Conservation (phyloP, 1,284 basidiomycete species). For the Tausonia pullulans region DNA sequence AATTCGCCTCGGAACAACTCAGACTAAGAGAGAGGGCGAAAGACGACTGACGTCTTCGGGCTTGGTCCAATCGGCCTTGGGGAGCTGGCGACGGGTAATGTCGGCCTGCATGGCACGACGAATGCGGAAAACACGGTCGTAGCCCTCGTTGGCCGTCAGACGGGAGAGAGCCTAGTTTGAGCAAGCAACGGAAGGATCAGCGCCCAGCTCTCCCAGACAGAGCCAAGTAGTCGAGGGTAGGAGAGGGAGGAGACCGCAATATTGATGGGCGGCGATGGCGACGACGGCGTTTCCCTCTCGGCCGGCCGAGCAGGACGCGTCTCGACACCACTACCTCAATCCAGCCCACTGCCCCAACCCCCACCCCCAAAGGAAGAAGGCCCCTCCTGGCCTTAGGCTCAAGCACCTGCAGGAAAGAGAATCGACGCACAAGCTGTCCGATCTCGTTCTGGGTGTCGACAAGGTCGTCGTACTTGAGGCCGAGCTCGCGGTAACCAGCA, state of each 20-base stretch:
- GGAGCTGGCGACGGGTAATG: conserved; percentile 67
- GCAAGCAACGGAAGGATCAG: no score
- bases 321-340: background rate
- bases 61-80: conserved; percentile 75
- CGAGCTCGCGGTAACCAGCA: conserved; percentile 76
- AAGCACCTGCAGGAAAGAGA: background rate
- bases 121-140: conserved; percentile 86
- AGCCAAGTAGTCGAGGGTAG: background rate
- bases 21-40: conserved; percentile 1
- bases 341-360: conserved; percentile 21
- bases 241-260: background rate
- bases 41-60: conserved; percentile 56
- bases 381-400: background rate
- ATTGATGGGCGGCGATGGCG: background rate
- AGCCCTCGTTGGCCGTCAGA: conserved; percentile 64
- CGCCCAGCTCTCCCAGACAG: no score
- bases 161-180: conserved; percentile 63
- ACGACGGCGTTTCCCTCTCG: background rate
- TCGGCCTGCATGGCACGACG: conserved; percentile 72
- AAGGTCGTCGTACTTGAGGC: conserved; percentile 91
- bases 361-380: conserved; percentile 28
- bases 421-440: conserved; percentile 14
- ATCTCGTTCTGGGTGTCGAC: conserved; percentile 75
- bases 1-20: background rate
- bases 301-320: background rate